Evolutionary conservation across 2,329 filamentous ascomycete species (phyloP).

Genomic region (Metarhizium humberi): DNA sequence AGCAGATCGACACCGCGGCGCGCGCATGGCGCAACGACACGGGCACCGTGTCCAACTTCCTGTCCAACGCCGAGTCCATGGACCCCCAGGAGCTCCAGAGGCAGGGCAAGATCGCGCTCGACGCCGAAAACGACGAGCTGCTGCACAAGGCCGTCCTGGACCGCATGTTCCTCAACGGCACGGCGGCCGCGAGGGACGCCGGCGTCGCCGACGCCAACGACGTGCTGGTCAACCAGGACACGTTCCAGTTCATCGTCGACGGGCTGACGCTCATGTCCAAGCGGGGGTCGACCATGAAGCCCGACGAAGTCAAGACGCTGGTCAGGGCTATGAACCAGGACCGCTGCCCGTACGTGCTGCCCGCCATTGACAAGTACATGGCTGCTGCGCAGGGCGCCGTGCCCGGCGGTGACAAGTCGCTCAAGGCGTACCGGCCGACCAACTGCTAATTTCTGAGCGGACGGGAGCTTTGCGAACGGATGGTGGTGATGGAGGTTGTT

Average conservation of each 20-base stretch:
- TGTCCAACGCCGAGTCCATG: slow-evolving; percentile 7
- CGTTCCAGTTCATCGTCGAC: slow-evolving; percentile 9
- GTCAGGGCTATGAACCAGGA: slow-evolving; percentile 8
- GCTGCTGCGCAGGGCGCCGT: neutral
- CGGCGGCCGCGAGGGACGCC: neutral
- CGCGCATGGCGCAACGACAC: slow-evolving; percentile 9
- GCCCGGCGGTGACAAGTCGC: too few relatives aligned
- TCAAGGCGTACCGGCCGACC: neutral
- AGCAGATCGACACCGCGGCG: slow-evolving; percentile 3
- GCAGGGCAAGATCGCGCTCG: slow-evolving; percentile 3
- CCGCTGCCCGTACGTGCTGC: slow-evolving; percentile 5
- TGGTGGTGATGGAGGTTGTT: too few relatives aligned
- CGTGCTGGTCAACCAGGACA: slow-evolving; percentile 5
- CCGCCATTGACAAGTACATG: slow-evolving; percentile 6
- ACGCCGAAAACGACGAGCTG: slow-evolving; percentile 10
- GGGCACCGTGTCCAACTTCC: slow-evolving; percentile 7
- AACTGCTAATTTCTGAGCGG: neutral
- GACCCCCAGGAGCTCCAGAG: slow-evolving; percentile 1
- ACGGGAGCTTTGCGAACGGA: too few relatives aligned
- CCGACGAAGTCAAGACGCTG: slow-evolving; percentile 1
- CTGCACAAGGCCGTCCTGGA: slow-evolving; percentile 11
- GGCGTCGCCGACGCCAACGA: slow-evolving; percentile 5
- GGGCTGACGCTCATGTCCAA: slow-evolving; percentile 1
- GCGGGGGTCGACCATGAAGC: slow-evolving; percentile 3
- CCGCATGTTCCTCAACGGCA: slow-evolving; percentile 1